Evolutionary conservation across 805 yeast species (phyloP).

Genomic region (Cyberlindnera subsufficiens): DNA sequence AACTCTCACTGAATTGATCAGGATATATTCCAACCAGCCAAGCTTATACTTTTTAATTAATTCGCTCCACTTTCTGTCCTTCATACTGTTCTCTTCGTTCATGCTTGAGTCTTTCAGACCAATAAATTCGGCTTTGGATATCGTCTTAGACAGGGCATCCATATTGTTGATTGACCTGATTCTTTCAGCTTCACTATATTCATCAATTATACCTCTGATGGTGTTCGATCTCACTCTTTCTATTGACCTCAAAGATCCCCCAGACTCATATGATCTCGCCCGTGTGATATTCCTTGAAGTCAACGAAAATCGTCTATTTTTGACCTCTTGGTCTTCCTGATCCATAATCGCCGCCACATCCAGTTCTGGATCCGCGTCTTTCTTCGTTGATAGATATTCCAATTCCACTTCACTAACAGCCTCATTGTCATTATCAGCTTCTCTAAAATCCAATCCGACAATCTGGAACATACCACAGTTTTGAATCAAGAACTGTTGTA

Average conservation of each 20-base stretch:
- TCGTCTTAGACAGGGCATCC: conserved; percentile 12
- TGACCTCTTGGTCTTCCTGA: too few species aligned
- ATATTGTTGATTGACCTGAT: conserved; percentile 8
- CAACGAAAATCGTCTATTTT: too few species aligned
- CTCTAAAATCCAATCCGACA: conserved; percentile 62
- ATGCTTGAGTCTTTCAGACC: conserved; percentile 10
- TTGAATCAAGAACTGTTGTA: conserved; percentile 58
- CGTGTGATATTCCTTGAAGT: neutral
- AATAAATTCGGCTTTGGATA: conserved; percentile 17
- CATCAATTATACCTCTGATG: conserved; percentile 15
- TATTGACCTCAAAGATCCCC: conserved; percentile 15
- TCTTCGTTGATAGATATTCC: too few species aligned
- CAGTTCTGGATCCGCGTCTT: too few species aligned
- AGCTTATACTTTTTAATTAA: conserved; percentile 25
- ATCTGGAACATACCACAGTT: conserved; percentile 70
- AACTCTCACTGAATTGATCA: conserved; percentile 58
- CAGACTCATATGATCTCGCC: conserved; percentile 9
- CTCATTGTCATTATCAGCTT: conserved; percentile 1
- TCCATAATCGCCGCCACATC: too few species aligned
- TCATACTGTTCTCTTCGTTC: neutral
- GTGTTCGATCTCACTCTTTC: conserved; percentile 9
- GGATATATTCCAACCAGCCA: conserved; percentile 29
- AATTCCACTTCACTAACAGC: too few species aligned
- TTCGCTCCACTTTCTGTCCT: conserved; percentile 6
- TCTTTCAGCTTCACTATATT: conserved; percentile 21